Evolutionary conservation across 805 yeast species (phyloP).

Genomic region (Candida chilensis): DNA sequence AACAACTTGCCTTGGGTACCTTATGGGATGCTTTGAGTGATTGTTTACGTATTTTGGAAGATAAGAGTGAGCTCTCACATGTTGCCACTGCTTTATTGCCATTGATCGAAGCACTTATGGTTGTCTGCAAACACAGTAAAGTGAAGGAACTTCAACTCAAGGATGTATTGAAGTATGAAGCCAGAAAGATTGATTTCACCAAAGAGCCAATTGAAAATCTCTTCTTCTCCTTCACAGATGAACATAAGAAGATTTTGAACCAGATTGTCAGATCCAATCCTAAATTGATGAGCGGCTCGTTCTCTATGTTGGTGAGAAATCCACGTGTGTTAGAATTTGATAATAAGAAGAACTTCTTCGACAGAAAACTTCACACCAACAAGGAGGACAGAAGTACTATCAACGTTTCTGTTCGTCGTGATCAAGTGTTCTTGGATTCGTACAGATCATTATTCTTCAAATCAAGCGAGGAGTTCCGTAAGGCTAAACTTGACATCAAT

Average conservation of each 20-base stretch:
- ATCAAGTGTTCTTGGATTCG: conserved; percentile 86
- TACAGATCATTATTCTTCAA: conserved; percentile 77
- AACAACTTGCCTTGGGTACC: conserved; percentile 59
- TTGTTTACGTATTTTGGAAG: conserved; percentile 56
- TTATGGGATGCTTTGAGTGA: conserved; percentile 83
- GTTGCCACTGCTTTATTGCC: conserved; percentile 81
- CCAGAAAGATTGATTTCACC: conserved; percentile 54
- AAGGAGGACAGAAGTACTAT: conserved; percentile 36
- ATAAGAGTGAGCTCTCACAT: conserved; percentile 42
- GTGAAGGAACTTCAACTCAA: conserved; percentile 47
- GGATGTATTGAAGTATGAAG: conserved; percentile 54
- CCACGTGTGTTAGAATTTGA: conserved; percentile 91
- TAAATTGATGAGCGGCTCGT: conserved; percentile 92
- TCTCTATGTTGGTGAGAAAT: conserved; percentile 78
- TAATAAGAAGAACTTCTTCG: conserved; percentile 82
- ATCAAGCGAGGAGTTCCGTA: conserved; percentile 60
- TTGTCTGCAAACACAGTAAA: conserved; percentile 83
- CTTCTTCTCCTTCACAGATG: conserved; percentile 81
- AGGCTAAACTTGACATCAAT: conserved; percentile 66
- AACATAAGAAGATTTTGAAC: conserved; percentile 79
- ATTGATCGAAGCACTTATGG: conserved; percentile 86
- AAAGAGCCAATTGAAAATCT: conserved; percentile 69
- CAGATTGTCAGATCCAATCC: conserved; percentile 90
- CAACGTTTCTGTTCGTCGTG: conserved; percentile 68
- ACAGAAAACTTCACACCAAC: conserved; percentile 54